Evolutionary conservation across 1,139 yeast genomes (phyloP).

Genomic region (Candida frijolesensis): DNA sequence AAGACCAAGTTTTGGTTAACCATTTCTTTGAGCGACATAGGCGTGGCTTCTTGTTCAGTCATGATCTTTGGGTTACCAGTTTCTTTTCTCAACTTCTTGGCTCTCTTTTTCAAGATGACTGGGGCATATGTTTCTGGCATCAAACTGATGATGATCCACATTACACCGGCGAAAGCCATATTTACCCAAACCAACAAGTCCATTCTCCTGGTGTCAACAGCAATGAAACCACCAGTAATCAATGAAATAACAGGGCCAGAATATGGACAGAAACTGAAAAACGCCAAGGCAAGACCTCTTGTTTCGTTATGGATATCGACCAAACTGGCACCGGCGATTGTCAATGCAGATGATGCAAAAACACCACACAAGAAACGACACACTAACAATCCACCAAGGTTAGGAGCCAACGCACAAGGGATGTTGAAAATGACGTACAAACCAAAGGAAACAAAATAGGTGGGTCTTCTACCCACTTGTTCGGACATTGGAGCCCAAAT

Average conservation of each 20-base stretch:
- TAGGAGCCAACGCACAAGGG: constrained; percentile 86
- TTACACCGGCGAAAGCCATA: constrained; percentile 86
- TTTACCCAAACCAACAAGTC: constrained; percentile 86
- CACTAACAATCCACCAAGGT: constrained; percentile 76
- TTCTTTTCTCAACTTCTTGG: constrained; percentile 68
- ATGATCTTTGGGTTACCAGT: constrained; percentile 80
- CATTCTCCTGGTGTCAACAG: constrained; percentile 65
- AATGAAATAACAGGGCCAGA: constrained; percentile 93
- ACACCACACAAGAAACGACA: constrained; percentile 89
- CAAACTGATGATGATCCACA: constrained; percentile 63
- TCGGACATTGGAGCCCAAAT: constrained; percentile 91
- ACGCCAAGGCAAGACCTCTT: constrained; percentile 88
- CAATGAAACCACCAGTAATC: constrained; percentile 83
- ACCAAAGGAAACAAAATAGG: constrained; percentile 73
- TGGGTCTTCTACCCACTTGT: constrained; percentile 83
- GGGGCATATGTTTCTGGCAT: constrained; percentile 95
- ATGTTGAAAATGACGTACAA: constrained; percentile 79
- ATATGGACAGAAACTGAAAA: constrained; percentile 89
- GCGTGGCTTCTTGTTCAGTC: constrained; percentile 90
- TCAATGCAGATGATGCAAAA: constrained; percentile 79
- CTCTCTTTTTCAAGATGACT: constrained; percentile 74
- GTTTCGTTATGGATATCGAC: constrained; percentile 83
- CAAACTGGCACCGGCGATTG: constrained; percentile 87
- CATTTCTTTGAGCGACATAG: constrained; percentile 64
- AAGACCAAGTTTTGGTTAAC: constrained; percentile 67